These are phyloP conservation scores for Echeveria elegans DNA, from an alignment of 164 flowering plant species.

Conservation along the genomic window DNA sequence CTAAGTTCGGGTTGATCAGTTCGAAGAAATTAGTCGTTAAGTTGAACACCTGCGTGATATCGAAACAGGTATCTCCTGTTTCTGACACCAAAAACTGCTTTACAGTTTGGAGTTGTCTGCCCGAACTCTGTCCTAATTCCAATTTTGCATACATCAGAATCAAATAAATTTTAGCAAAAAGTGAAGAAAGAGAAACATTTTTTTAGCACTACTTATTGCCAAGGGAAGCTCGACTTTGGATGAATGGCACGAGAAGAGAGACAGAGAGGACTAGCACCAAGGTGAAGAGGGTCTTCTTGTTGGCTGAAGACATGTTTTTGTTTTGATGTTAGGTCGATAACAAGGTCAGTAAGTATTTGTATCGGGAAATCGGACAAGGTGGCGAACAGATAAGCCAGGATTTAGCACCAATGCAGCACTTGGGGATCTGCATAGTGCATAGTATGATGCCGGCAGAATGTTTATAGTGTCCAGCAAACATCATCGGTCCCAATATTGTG, in stretches of 20 bases:
- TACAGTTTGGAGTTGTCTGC: conserved; percentile 6
- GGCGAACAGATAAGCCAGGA: neutral
- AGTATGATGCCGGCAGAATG: neutral
- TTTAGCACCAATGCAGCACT: neutral
- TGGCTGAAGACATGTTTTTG: neutral
- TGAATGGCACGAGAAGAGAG: conserved; percentile 12
- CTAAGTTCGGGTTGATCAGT: conserved; percentile 29
- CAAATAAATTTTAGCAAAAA: neutral
- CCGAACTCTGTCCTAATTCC: neutral
- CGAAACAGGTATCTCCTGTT: conserved; percentile 31
- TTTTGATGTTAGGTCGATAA: neutral
- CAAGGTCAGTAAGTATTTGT: neutral
- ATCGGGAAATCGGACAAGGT: neutral
- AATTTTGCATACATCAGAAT: neutral
- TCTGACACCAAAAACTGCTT: conserved; percentile 17
- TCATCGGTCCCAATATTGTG: neutral
- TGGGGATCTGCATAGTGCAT: neutral
- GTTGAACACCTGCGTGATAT: conserved; percentile 12
- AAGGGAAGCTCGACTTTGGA: conserved; percentile 14
- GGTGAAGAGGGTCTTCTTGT: conserved; percentile 3
- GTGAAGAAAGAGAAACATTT: too few species aligned
- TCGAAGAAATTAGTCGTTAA: conserved; percentile 13
- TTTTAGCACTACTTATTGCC: conserved; percentile 9
- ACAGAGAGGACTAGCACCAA: conserved; percentile 16
- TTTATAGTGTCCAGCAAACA: neutral